Percentiles rank a stretch among this genome's conserved stretches.
phyloP scores from a whole-genome alignment of 139 green algal genomes.

The Ettlia oleoabundans region DNA sequence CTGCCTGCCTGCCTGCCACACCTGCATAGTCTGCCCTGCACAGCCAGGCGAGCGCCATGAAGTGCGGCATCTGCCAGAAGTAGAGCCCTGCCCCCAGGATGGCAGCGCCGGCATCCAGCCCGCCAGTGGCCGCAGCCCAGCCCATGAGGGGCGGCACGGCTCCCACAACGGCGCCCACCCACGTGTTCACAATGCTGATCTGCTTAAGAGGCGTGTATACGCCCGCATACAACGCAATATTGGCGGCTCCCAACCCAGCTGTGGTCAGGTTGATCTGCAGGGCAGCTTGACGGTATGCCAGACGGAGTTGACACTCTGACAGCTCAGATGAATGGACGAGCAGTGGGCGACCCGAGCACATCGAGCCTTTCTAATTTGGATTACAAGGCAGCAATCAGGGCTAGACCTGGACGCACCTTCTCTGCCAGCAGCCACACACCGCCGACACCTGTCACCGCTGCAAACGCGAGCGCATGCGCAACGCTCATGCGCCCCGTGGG shows the following conservation, averaged over 20 bases:
- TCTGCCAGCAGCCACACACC: constrained; percentile 77
- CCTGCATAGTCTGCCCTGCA: constrained; percentile 79
- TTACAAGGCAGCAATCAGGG: background rate
- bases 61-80: constrained; percentile 98
- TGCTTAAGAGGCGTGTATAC: constrained; percentile 99
- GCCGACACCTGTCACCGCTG: constrained; percentile 61
- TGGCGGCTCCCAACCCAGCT: constrained; percentile 85
- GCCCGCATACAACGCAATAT: constrained; percentile 95
- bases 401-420: constrained; percentile 55
- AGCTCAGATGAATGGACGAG: too few relatives aligned
- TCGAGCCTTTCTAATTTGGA: too few relatives aligned
- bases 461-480: constrained; percentile 85
- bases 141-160: constrained; percentile 98
- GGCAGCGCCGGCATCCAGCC: constrained; percentile 58
- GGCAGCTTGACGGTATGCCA: background rate
- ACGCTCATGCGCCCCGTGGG: constrained; percentile 79
- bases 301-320: too few relatives aligned
- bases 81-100: constrained; percentile 91
- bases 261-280: constrained; percentile 87
- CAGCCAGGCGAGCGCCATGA: constrained; percentile 96
- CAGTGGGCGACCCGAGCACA: too few relatives aligned
- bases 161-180: constrained; percentile 97
- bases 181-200: constrained; percentile 89
- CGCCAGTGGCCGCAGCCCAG: constrained; percentile 83
- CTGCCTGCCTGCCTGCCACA: background rate